Conservation (phyloP, 2,329 filamentous ascomycete genomes). For the Amesomyces nigricolor region DNA sequence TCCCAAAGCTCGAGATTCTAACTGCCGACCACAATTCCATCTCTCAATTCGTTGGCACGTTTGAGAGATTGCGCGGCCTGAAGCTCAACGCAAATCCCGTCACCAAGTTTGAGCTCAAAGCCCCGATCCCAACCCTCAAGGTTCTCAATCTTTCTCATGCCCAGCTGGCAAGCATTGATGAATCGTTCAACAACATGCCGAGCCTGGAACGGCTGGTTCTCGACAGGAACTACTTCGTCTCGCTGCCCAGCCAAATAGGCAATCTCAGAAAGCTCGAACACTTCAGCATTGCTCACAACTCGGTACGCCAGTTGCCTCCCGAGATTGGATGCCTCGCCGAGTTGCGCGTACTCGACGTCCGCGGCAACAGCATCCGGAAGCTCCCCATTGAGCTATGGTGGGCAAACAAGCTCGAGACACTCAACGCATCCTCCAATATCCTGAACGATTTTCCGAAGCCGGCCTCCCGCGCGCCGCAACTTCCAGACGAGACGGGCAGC, state of each 20-base stretch:
- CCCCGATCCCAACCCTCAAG: conserved; percentile 73
- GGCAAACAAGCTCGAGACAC: conserved; percentile 79
- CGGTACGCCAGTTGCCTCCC: conserved; percentile 72
- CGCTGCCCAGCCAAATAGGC: conserved; percentile 78
- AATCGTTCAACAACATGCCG: conserved; percentile 79
- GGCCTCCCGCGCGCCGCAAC: conserved; percentile 60
- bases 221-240: conserved; percentile 94
- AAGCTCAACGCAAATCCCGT: conserved; percentile 93
- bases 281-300: conserved; percentile 91
- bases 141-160: conserved; percentile 85
- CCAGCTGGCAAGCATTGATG: conserved; percentile 85
- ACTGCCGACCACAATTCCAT: conserved; percentile 90
- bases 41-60: conserved; percentile 84
- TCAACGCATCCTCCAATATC: conserved; percentile 95
- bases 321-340: conserved; percentile 86
- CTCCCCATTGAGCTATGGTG: conserved; percentile 95
- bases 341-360: conserved; percentile 77
- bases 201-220: conserved; percentile 83
- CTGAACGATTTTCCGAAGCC: conserved; percentile 87
- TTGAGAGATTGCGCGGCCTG: conserved; percentile 74
- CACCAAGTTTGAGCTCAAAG: conserved; percentile 81
- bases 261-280: conserved; percentile 78
- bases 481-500: conserved; percentile 49
- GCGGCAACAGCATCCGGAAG: conserved; percentile 87
- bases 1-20: conserved; percentile 82